These are phyloP conservation scores for Gentiana macrophylla DNA, from an alignment of 257 asterid genomes.

Conservation along the genomic window DNA sequence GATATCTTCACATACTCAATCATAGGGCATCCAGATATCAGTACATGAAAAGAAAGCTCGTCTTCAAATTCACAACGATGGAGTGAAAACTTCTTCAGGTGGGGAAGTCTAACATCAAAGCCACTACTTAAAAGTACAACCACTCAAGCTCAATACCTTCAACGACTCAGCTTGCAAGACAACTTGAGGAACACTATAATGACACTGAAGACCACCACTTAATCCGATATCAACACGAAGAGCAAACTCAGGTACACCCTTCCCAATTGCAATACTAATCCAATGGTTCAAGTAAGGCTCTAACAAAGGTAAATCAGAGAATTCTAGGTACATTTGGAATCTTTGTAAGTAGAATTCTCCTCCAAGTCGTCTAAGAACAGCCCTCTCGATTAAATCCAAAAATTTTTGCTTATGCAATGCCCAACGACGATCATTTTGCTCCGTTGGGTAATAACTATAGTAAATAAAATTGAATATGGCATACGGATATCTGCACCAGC, in stretches of 20 bases:
- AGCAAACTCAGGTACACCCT: constrained; percentile 7
- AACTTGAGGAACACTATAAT: constrained; percentile 1
- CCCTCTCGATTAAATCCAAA: not conserved
- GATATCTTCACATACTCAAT: constrained; percentile 3
- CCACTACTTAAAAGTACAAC: constrained; percentile 3
- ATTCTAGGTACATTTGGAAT: constrained; percentile 6
- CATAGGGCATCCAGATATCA: constrained; percentile 8
- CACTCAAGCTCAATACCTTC: constrained; percentile 1
- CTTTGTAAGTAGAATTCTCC: not conserved
- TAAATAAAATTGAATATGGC: constrained; percentile 1
- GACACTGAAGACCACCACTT: not conserved
- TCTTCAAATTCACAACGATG: not conserved
- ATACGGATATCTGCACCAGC: constrained; percentile 1
- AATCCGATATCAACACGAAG: constrained; percentile 2
- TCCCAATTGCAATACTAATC: not conserved
- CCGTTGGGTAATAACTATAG: not conserved
- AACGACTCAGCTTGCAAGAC: constrained; percentile 1
- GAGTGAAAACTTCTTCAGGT: constrained; percentile 3
- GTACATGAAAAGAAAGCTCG: not conserved
- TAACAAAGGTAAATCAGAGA: constrained; percentile 3
- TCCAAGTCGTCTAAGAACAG: not conserved
- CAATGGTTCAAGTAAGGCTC: not conserved
- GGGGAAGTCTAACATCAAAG: not conserved
- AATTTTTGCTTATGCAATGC: constrained; percentile 1
- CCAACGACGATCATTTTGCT: not conserved